These are phyloP conservation scores for Penicillium crystallinum DNA, from an alignment of 495 filamentous ascomycete species.

Conservation along the genomic window DNA sequence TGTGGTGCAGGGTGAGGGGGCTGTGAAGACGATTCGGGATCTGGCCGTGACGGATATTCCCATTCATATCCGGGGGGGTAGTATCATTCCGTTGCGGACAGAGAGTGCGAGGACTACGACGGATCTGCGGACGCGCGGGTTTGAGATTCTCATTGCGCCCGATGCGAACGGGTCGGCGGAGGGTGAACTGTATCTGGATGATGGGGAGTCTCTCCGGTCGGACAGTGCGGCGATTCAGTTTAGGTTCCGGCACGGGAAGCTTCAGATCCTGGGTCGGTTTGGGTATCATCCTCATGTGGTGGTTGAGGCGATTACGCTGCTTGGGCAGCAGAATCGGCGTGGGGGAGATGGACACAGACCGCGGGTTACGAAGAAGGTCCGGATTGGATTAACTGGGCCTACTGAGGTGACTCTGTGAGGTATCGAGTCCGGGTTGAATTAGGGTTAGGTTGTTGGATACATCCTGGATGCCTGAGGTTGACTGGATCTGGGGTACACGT, in stretches of 20 bases:
- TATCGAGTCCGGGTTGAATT: not conserved
- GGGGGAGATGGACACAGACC: slow-evolving; percentile 5
- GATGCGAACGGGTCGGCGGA: slow-evolving; percentile 42
- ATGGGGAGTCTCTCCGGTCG: slow-evolving; percentile 53
- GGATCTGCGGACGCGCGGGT: slow-evolving; percentile 57
- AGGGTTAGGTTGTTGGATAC: not conserved
- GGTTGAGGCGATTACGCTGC: slow-evolving; percentile 53
- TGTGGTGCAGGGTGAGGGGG: slow-evolving; percentile 47
- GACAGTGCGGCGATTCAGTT: slow-evolving; percentile 44
- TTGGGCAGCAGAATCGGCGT: slow-evolving; percentile 34
- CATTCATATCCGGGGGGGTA: slow-evolving; percentile 62
- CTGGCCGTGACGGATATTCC: slow-evolving; percentile 61
- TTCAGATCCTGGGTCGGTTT: slow-evolving; percentile 48
- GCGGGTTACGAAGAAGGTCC: slow-evolving; percentile 21
- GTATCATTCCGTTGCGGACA: slow-evolving; percentile 58
- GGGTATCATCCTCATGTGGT: slow-evolving; percentile 40
- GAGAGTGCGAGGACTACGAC: slow-evolving; percentile 62
- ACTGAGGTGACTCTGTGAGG: slow-evolving; percentile 10
- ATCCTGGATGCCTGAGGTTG: no score
- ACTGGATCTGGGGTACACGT: no score
- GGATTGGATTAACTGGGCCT: slow-evolving; percentile 22
- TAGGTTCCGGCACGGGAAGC: slow-evolving; percentile 42
- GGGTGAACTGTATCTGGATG: slow-evolving; percentile 54
- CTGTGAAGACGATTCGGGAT: slow-evolving; percentile 42
- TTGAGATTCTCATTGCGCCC: slow-evolving; percentile 64